Base-by-base conservation (phyloP, 2,329 filamentous ascomycete species). In the Remersonia thermophila region DNA sequence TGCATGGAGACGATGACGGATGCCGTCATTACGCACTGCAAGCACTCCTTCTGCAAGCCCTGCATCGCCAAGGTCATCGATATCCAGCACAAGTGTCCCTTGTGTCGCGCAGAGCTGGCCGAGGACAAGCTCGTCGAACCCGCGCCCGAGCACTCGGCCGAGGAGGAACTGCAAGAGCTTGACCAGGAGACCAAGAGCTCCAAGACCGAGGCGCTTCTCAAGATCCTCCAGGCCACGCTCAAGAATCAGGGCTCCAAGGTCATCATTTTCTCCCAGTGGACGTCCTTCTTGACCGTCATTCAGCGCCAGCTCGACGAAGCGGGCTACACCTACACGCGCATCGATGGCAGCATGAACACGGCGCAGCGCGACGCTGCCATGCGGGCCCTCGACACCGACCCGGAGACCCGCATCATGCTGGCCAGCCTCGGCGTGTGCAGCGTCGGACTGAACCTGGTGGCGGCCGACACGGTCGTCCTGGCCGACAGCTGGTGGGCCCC, bases 401-500 rank as follows among this genome's bases (percentile, higher is more conserved):
- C 76, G 0, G 55, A 71, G 2, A 83, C 74, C 39, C 79, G 75
- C 1, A 72, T 94, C 47, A 69, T 94, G 63, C 76, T 94, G 2
- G 86, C 86, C 2, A 86, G 80, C 51, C 62, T 94, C 29, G 73
- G 75, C 7, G 86, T 91, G 6, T 89, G 83, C 57, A 82, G 79
- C 35, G 85, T 94, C 1, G 86, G 86, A 0, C 66, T 94, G 31
- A 93, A 93, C 49, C 71, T 94, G 10, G 83, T 87, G 0, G 77
- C 83, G 0, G 86, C 86, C 0, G 85, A 91, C 49, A 86, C 86
- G 6, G 83, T 93, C 40, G 76, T 94, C 31, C 65, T 94, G 14
- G 73, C 76, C 0, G 86, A 94, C 55, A 82, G 74, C 40, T 94
- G 69, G 86, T 94, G 86, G 82, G 85, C 86, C 2, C 86, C 86